Conservation (phyloP, 1,139 yeast genomes). For the Protomyces lactucae-debilis region DNA sequence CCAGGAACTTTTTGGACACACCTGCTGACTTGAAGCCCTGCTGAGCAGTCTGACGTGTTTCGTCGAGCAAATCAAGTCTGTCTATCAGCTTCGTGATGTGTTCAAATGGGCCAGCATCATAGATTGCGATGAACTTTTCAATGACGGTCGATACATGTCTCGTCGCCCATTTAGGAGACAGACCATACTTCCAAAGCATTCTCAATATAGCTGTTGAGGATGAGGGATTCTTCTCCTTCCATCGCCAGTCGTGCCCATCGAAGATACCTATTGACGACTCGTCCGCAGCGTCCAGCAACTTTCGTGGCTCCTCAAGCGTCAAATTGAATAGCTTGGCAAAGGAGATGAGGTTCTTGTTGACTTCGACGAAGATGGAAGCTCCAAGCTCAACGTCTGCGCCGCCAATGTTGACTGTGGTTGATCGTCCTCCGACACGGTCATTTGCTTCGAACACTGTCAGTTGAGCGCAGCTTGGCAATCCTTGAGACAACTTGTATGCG, state of each 20-base stretch:
- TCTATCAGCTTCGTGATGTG: constrained; percentile 33
- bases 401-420: constrained; percentile 38
- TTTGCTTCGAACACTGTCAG: constrained; percentile 42
- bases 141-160: not conserved
- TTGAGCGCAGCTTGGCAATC: constrained; percentile 35
- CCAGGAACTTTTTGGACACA: constrained; percentile 33
- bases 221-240: not conserved
- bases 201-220: constrained; percentile 27
- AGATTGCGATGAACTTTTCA: not conserved
- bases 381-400: constrained; percentile 38
- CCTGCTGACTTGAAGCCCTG: constrained; percentile 33
- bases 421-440: constrained; percentile 43
- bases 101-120: constrained; percentile 37
- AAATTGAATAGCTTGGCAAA: constrained; percentile 43
- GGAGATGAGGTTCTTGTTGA: constrained; percentile 40
- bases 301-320: constrained; percentile 15
- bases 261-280: not conserved
- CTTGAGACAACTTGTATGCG: constrained; percentile 42
- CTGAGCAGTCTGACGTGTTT: constrained; percentile 35
- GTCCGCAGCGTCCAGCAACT: not conserved
- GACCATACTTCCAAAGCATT: constrained; percentile 38
- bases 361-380: constrained; percentile 45
- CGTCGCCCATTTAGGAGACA: constrained; percentile 18
- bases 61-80: constrained; percentile 35
- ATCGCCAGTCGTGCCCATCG: not conserved